Base-by-base conservation (phyloP, 495 filamentous ascomycete species). In the Aspergillus sclerotioniger region DNA sequence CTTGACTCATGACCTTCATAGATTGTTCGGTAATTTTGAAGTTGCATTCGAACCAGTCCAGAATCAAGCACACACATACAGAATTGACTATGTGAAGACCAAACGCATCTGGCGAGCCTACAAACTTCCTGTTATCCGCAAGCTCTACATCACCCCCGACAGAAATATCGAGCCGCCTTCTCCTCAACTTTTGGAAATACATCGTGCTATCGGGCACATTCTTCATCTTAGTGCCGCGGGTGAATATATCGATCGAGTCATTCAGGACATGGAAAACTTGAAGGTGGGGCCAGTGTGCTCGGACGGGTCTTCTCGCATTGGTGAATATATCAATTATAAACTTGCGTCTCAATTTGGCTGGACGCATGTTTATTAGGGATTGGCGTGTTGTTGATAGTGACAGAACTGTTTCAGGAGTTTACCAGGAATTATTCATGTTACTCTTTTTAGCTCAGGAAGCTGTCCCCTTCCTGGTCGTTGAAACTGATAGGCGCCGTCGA, bases 161-260 rank as follows among this genome's bases (percentile, higher is more conserved):
- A 41, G 61, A 58, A 67, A 46, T 43, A 64, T 74, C 51, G 66
- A 69, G 10, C 67, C 67, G 6, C 71, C 69, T 37, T 70, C 62
- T 21, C 56, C 65, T 32, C 59, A 65, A 54, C 66, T 74, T 49
- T 50, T 74, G 3, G 55, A 62, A 17, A 46, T 72, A 31, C 69
- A 72, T 59, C 54, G 60, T 58, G 66, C 71, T 44, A 72, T 74
- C 51, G 69, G 61, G 49, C 64, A 65, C 49, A 71, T 75, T 33
- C 71, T 72, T 54, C 65, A 69, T 60, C 67, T 68, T 39, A 71
- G 67, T 53, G 65, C 51, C 47, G 70, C 67, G 3, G 65, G 65
- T 56, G 56, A 60, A 6, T 72, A 72, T 57, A 71, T 71, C 49
- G 57, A 71, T 53, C 59, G 57, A 35, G 56, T 72, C 21, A 50